phyloP scores from a whole-genome alignment of 192 early-diverging fungal genomes.

The Mortierella claussenii region DNA sequence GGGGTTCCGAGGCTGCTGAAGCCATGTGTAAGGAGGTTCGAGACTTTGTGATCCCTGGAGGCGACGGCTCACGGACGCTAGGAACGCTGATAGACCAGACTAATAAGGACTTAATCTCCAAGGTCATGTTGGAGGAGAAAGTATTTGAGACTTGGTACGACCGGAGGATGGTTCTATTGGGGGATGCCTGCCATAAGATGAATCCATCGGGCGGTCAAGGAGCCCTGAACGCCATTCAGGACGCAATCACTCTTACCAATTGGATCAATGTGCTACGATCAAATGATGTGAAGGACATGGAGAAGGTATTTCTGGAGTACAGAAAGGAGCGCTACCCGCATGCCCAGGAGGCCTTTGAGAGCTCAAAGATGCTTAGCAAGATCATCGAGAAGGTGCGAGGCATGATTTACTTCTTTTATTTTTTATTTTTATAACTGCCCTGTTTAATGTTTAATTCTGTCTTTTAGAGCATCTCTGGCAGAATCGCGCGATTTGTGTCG shows the following conservation, averaged over 20 bases:
- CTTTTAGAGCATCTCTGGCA: background rate
- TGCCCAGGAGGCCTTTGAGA: slow-evolving; percentile 1
- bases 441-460: too few species aligned
- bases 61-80: background rate
- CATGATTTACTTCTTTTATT: background rate
- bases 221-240: slow-evolving; percentile 9
- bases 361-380: background rate
- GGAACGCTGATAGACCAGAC: slow-evolving; percentile 19
- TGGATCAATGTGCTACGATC: background rate
- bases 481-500: background rate
- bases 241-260: slow-evolving; percentile 7
- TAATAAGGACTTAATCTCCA: slow-evolving; percentile 9
- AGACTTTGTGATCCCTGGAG: slow-evolving; percentile 4
- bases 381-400: slow-evolving; percentile 3
- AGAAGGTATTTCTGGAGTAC: background rate
- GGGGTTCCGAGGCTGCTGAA: slow-evolving; percentile 27
- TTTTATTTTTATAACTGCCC: background rate
- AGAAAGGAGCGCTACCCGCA: background rate
- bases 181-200: slow-evolving; percentile 16
- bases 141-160: slow-evolving; percentile 12
- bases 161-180: slow-evolving; percentile 1
- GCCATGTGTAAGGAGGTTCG: slow-evolving; percentile 18
- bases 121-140: slow-evolving; percentile 28
- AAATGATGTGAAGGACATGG: background rate
- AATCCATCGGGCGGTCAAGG: slow-evolving; percentile 1